phyloP scores from a whole-genome alignment of 305 asterid genomes.

The Fraxinus sp. region DNA sequence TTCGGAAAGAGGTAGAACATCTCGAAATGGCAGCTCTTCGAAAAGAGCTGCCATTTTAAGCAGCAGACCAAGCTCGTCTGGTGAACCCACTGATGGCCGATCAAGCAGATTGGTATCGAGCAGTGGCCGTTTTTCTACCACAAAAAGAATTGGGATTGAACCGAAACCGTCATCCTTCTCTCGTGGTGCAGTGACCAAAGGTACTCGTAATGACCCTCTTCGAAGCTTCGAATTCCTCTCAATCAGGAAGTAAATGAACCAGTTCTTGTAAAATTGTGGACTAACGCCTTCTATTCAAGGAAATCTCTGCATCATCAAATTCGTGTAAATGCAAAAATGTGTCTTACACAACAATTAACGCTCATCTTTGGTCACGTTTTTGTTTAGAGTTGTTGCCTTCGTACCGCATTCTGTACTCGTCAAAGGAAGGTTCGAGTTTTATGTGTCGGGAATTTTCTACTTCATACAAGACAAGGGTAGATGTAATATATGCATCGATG shows the following conservation, averaged over 20 bases:
- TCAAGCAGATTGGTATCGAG: slow-evolving; percentile 59
- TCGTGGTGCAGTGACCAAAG: slow-evolving; percentile 53
- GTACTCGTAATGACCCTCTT: slow-evolving; percentile 74
- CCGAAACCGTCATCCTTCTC: slow-evolving; percentile 58
- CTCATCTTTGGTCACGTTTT: slow-evolving; percentile 21
- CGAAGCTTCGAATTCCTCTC: slow-evolving; percentile 97
- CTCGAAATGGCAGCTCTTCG: slow-evolving; percentile 46
- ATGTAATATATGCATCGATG: slow-evolving; percentile 14
- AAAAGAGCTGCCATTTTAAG: slow-evolving; percentile 42
- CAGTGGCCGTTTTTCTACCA: slow-evolving; percentile 63
- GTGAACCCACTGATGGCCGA: slow-evolving; percentile 61
- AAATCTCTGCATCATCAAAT: slow-evolving; percentile 8
- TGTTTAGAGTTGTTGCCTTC: slow-evolving; percentile 28
- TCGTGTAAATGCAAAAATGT: slow-evolving; percentile 38
- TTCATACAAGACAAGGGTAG: slow-evolving; percentile 10
- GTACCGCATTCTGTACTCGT: slow-evolving; percentile 31
- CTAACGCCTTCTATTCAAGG: slow-evolving; percentile 13
- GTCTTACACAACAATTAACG: slow-evolving; percentile 20
- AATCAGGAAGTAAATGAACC: slow-evolving; percentile 57
- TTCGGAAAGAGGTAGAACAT: slow-evolving; percentile 40
- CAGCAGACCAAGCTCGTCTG: slow-evolving; percentile 72
- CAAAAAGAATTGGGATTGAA: slow-evolving; percentile 55
- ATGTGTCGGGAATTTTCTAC: slow-evolving; percentile 22
- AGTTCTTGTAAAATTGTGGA: slow-evolving; percentile 24
- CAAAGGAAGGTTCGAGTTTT: slow-evolving; percentile 28